Evolutionary conservation across 768 basidiomycete genomes (phyloP).

Genomic region (Leccinum longicurvipes): DNA sequence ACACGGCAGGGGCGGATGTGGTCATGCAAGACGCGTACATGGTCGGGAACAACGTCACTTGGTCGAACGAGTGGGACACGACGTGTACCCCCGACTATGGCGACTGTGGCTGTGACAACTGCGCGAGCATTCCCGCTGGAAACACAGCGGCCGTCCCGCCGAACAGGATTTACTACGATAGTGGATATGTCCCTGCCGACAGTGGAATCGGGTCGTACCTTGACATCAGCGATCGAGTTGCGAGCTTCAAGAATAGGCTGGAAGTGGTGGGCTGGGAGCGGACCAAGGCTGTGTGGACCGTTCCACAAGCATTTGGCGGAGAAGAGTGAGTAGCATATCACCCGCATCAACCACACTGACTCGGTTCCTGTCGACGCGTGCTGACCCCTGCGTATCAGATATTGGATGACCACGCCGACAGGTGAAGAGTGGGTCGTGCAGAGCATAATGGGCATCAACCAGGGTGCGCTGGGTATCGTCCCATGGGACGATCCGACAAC

Average conservation of each 20-base stretch:
- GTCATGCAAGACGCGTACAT: constrained; percentile 61
- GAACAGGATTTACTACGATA: constrained; percentile 18
- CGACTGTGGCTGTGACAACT: constrained; percentile 62
- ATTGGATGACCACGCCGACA: constrained; percentile 41
- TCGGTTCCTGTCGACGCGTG: no score
- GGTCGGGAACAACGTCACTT: constrained; percentile 58
- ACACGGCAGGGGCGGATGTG: constrained; percentile 64
- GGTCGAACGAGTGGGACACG: constrained; percentile 59
- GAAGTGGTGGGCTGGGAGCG: no score
- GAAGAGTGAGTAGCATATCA: constrained; percentile 25
- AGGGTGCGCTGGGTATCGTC: constrained; percentile 57
- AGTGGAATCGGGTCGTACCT: constrained; percentile 43
- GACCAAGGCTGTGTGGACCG: no score
- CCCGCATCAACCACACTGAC: no score
- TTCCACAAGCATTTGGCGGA: constrained; percentile 72
- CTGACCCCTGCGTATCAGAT: no score
- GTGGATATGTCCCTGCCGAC: constrained; percentile 20
- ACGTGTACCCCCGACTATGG: constrained; percentile 63
- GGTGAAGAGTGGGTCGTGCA: constrained; percentile 68
- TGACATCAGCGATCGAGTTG: constrained; percentile 65
- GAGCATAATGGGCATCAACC: constrained; percentile 66
- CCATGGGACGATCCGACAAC: constrained; percentile 53
- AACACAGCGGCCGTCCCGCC: constrained; percentile 28
- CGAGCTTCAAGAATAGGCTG: no score
- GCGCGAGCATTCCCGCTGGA: constrained; percentile 45